phyloP scores from a whole-genome alignment of 2,329 filamentous ascomycete genomes.

The Paecilomyces sp. region DNA sequence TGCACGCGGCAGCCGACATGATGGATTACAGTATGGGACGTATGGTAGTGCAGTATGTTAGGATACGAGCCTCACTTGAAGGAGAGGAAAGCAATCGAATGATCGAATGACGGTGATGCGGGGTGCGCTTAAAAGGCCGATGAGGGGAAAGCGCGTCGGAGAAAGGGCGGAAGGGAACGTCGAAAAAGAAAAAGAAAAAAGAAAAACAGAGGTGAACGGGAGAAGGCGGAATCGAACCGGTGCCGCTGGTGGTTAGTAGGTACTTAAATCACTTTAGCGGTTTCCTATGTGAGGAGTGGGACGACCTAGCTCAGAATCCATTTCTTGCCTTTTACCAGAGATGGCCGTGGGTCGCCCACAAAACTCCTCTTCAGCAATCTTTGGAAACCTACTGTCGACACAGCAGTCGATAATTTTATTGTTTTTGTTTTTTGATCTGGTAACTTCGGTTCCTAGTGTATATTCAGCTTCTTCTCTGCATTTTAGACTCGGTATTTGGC shows the following conservation, averaged over 20 bases:
- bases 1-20: conserved; percentile 57
- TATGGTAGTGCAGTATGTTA: background rate
- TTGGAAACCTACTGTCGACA: conserved; percentile 45
- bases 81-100: conserved; percentile 5
- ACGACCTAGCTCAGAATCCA: conserved; percentile 64
- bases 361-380: conserved; percentile 53
- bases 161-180: conserved; percentile 1
- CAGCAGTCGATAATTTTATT: conserved; percentile 36
- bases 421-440: conserved; percentile 15
- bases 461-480: background rate
- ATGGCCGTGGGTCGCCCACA: conserved; percentile 61
- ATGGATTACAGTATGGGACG: conserved; percentile 2
- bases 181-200: conserved; percentile 1
- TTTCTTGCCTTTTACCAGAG: conserved; percentile 77
- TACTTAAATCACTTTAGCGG: conserved; percentile 6
- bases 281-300: conserved; percentile 50
- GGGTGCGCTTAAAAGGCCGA: conserved; percentile 5
- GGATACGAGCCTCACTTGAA: background rate
- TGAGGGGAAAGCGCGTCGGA: conserved; percentile 3
- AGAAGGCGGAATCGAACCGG: conserved; percentile 22
- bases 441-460: background rate
- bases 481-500: background rate
- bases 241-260: background rate
- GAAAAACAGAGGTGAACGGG: conserved; percentile 5
- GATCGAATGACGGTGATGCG: conserved; percentile 13